Percentiles rank a stretch among this genome's conserved stretches.
Evolutionary conservation across 345 rosid genomes (phyloP).

Genomic region (Syzygium jambos): DNA sequence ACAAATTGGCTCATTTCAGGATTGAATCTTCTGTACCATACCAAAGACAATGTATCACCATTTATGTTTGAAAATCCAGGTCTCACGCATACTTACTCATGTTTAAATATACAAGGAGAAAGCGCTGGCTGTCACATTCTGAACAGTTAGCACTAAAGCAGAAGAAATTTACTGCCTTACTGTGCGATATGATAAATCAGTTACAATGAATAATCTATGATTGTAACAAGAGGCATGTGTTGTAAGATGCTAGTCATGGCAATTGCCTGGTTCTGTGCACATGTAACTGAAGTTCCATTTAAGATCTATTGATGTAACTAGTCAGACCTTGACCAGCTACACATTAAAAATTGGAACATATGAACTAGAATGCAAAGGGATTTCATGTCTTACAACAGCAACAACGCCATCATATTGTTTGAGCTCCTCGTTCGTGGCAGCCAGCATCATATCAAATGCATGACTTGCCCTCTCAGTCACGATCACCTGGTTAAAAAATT

Average conservation of each 20-base stretch:
- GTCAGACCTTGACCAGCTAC: background rate
- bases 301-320: background rate
- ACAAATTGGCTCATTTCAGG: background rate
- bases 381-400: slow-evolving; percentile 60
- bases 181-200: background rate
- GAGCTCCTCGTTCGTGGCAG: slow-evolving; percentile 50
- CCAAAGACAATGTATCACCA: background rate
- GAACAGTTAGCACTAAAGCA: background rate
- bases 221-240: background rate
- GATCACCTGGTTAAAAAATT: slow-evolving; percentile 44
- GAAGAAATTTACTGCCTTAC: background rate
- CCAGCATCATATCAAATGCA: slow-evolving; percentile 71
- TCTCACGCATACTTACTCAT: background rate
- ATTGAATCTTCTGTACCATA: background rate
- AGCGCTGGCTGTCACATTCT: background rate
- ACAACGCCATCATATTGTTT: slow-evolving; percentile 67
- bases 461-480: slow-evolving; percentile 82
- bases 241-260: background rate
- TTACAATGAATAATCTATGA: background rate
- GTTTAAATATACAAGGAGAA: background rate
- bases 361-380: background rate
- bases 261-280: background rate
- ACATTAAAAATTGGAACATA: background rate
- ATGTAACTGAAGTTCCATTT: background rate
- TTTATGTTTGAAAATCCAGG: background rate